A percentile compares a stretch with the other conserved stretches of the same genome.
phyloP scores from a whole-genome alignment of 352 stramenopile species.

The Pythium sp. region DNA sequence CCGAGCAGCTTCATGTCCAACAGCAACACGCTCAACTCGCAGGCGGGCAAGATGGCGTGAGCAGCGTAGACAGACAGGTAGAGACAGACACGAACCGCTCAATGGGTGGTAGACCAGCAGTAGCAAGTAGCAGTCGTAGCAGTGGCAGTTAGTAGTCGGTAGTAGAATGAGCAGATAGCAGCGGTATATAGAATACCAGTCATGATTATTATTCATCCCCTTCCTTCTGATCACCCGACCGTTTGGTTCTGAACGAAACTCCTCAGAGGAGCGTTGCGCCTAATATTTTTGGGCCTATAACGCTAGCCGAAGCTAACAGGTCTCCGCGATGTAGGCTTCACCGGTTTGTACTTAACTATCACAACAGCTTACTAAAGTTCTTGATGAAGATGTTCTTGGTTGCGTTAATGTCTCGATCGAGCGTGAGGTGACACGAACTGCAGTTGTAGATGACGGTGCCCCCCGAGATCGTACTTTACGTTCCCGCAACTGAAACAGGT shows the following conservation, averaged over 20 bases:
- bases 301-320: too few relatives aligned
- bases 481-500: not conserved
- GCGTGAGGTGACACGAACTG: too few relatives aligned
- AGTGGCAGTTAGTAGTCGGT: not conserved
- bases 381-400: too few relatives aligned
- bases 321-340: too few relatives aligned
- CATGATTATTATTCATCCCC: not conserved
- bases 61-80: constrained; percentile 29
- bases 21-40: constrained; percentile 23
- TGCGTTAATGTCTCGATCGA: too few relatives aligned
- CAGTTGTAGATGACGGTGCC: not conserved
- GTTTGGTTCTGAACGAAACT: too few relatives aligned
- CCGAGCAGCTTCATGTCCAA: constrained; percentile 55
- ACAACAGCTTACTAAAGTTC: too few relatives aligned
- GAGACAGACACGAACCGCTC: not conserved
- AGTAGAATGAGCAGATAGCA: not conserved
- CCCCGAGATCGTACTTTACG: not conserved
- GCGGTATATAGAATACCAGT: not conserved
- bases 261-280: too few relatives aligned
- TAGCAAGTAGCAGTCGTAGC: constrained; percentile 1
- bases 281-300: too few relatives aligned
- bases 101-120: not conserved
- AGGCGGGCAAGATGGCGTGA: constrained; percentile 62
- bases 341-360: too few relatives aligned
- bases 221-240: too few relatives aligned